Percentiles rank a stretch among this genome's conserved stretches.
phyloP scores from a whole-genome alignment of 495 filamentous ascomycete genomes.

The Bacidia gigantensis region DNA sequence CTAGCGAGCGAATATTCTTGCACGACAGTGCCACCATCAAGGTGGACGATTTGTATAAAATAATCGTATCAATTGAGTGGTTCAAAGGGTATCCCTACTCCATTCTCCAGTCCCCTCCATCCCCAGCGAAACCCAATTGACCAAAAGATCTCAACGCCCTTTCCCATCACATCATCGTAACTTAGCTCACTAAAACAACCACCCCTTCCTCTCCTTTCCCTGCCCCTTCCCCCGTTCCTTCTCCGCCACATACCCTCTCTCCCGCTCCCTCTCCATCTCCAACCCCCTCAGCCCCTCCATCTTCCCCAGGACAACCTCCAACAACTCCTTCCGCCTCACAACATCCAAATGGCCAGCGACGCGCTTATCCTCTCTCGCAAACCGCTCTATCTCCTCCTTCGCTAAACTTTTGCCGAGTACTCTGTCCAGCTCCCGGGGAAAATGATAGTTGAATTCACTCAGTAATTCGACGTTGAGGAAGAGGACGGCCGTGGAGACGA shows the following conservation, averaged over 20 bases:
- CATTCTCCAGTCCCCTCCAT: not conserved
- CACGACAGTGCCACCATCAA: no score
- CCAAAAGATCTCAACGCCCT: not conserved
- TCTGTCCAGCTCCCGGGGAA: constrained; percentile 81
- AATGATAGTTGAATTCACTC: constrained; percentile 93
- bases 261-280: constrained; percentile 35
- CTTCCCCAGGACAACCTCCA: constrained; percentile 85
- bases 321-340: constrained; percentile 77
- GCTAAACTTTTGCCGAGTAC: constrained; percentile 73
- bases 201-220: constrained; percentile 39
- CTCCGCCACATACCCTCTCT: not conserved
- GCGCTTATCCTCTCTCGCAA: constrained; percentile 84
- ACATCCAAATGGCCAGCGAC: constrained; percentile 81
- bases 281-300: constrained; percentile 77
- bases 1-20: no score
- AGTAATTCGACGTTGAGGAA: constrained; percentile 97
- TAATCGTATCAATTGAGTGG: not conserved
- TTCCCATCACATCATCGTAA: not conserved
- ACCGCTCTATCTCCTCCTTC: constrained; percentile 66
- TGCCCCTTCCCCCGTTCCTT: constrained; percentile 29
- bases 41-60: no score
- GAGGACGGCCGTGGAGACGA: constrained; percentile 84
- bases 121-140: no score
- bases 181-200: constrained; percentile 12
- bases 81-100: not conserved